Base-by-base conservation (phyloP, 2,329 filamentous ascomycete species). In the Myriosclerotinia scirpicola region DNA sequence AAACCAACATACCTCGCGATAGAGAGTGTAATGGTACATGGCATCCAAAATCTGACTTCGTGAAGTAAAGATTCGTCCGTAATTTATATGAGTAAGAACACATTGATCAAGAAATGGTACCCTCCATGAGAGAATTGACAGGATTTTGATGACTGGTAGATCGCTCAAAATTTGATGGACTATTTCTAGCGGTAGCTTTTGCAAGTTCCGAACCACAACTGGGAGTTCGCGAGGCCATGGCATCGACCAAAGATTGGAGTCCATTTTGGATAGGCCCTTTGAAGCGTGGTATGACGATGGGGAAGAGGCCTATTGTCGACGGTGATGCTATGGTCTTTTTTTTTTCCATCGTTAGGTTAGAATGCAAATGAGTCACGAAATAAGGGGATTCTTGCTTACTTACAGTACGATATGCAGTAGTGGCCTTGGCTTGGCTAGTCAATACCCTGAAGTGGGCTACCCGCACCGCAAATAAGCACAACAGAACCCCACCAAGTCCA, bases 151-250 rank as follows among this genome's bases (percentile, higher is more conserved):
- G 36, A 70, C 17, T 12, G 67, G 65, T 2, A 69, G 42, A 30
- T 69, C 67, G 26, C 61, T 54, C 36, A 67, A 38, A 53, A 70
- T 38, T 53, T 69, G 54, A 38, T 70, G 69, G 9, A 70, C 65
- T 5, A 69, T 22, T 46, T 69, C 69, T n/a, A 38, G 64, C 12
- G 68, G 68, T 11, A 69, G 20, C n/a, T 54, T 58, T 48, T 58
- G 50, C 22, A 70, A 48, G 15, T 42, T 53, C 11, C 44, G 54
- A 34, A 69, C 48, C 34, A 67, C 60, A 30, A 59, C 56, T 30
- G 66, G 64, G 20, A 53, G 54, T 36, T 46, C 53, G 12, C 30
- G 62, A 26, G 62, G 53, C 62, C 62, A 64, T 36, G 62, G 40
- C 12, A 56, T 36, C 14, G 42, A 50, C 53, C 53, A 58, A 38